A percentile compares a stretch with the other conserved stretches of the same genome.
These are phyloP conservation scores for Phaeomoniella chlamydospora DNA, from an alignment of 2,329 filamentous ascomycete genomes.

Conservation along the genomic window DNA sequence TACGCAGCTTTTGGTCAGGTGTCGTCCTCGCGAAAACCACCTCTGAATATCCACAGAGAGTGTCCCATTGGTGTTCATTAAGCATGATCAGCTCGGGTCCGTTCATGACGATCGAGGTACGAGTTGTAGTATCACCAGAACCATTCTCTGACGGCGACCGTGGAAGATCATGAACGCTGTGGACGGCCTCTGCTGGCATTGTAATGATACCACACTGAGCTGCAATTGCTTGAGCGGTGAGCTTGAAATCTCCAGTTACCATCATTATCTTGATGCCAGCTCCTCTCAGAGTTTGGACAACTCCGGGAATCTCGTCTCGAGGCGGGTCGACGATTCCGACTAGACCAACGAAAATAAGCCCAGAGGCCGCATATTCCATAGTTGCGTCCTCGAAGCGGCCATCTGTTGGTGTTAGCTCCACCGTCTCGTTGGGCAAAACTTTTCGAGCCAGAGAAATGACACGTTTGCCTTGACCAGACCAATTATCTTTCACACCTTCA, in stretches of 20 bases:
- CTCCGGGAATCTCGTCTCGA: constrained; percentile 43
- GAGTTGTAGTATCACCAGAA: constrained; percentile 7
- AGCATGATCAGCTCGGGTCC: constrained; percentile 52
- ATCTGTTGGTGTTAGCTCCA: constrained; percentile 28
- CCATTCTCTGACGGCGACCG: constrained; percentile 8
- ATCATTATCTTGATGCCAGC: constrained; percentile 67
- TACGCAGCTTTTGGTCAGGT: constrained; percentile 65
- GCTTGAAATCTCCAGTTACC: constrained; percentile 67
- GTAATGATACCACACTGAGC: constrained; percentile 57
- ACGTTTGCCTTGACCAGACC: constrained; percentile 54
- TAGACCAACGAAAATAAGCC: constrained; percentile 39
- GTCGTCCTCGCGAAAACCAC: constrained; percentile 66
- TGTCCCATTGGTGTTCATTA: constrained; percentile 55
- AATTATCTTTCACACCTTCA: constrained; percentile 50
- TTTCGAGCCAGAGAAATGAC: constrained; percentile 55
- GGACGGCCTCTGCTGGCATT: constrained; percentile 24
- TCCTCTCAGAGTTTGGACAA: constrained; percentile 46
- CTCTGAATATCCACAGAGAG: constrained; percentile 50
- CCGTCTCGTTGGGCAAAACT: constrained; percentile 25
- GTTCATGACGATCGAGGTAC: constrained; percentile 45
- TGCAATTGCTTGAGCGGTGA: constrained; percentile 61
- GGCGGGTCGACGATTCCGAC: constrained; percentile 47
- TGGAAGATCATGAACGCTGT: constrained; percentile 40
- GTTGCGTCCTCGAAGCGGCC: constrained; percentile 43
- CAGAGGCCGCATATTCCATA: constrained; percentile 33